Conservation (phyloP, 169 alveolate genomes). For the Ophryocystis elektroscirrha region DNA sequence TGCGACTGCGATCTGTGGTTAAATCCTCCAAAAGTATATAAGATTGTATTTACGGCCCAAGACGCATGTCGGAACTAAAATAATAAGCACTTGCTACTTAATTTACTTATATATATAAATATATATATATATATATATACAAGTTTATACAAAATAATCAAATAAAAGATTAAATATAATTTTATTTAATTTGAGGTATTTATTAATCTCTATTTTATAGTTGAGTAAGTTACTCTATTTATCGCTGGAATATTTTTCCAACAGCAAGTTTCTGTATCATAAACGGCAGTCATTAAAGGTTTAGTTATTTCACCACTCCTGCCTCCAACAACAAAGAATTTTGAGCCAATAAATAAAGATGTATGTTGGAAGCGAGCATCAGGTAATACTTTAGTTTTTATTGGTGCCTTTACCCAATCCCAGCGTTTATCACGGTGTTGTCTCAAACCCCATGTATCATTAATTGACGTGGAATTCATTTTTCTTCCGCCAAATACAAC, state of each 20-base stretch:
- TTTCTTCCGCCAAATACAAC: slow-evolving; percentile 87
- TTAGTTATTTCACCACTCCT: slow-evolving; percentile 58
- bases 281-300: slow-evolving; percentile 54
- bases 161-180: too few relatives aligned
- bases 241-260: slow-evolving; percentile 58
- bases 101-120: too few relatives aligned
- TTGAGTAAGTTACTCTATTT: too few relatives aligned
- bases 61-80: slow-evolving; percentile 61
- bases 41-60: slow-evolving; percentile 23
- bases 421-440: slow-evolving; percentile 96
- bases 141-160: too few relatives aligned
- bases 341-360: slow-evolving; percentile 53
- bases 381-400: slow-evolving; percentile 52
- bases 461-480: slow-evolving; percentile 61
- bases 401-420: slow-evolving; percentile 99
- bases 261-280: slow-evolving; percentile 72
- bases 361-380: slow-evolving; percentile 70
- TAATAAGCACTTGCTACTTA: too few relatives aligned
- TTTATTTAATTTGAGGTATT: too few relatives aligned
- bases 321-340: slow-evolving; percentile 80
- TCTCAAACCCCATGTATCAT: slow-evolving; percentile 96
- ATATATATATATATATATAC: too few relatives aligned
- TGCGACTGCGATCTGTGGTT: slow-evolving; percentile 7
- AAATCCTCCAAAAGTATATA: slow-evolving; percentile 23
- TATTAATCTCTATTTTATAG: too few relatives aligned